These are phyloP conservation scores for Dipodascus geniculatus DNA, from an alignment of 805 yeast species.

Conservation along the genomic window DNA sequence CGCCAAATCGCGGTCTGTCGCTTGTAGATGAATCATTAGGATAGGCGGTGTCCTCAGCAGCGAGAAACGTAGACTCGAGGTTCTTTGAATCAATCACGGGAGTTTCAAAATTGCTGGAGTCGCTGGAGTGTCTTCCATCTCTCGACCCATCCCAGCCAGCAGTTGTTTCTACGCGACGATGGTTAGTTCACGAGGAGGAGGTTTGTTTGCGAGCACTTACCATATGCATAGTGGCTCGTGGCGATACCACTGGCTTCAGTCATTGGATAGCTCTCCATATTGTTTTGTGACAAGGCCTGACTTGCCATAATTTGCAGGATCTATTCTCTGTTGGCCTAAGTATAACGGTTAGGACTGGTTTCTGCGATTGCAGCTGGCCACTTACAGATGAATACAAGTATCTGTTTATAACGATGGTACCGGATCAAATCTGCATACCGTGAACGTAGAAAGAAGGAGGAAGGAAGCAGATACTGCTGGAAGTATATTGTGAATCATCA, in stretches of 20 bases:
- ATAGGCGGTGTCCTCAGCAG: neutral
- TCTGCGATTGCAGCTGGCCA: no score
- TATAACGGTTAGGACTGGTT: neutral
- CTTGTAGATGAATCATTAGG: neutral
- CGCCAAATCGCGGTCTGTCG: constrained; percentile 11
- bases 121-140: neutral
- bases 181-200: no score
- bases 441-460: neutral
- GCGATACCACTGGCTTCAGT: neutral
- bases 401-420: no score
- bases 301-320: neutral
- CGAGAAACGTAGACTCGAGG: constrained; percentile 1
- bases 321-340: neutral
- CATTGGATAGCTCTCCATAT: neutral
- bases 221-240: neutral
- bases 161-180: no score
- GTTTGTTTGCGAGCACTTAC: neutral
- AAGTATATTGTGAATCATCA: neutral
- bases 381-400: no score
- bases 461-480: neutral
- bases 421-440: no score
- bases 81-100: constrained; percentile 1
- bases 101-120: constrained; percentile 1
- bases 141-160: neutral
- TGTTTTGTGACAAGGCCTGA: neutral